These are phyloP conservation scores for Backusella sp. DNA, from an alignment of 192 early-diverging fungal genomes.

Conservation along the genomic window DNA sequence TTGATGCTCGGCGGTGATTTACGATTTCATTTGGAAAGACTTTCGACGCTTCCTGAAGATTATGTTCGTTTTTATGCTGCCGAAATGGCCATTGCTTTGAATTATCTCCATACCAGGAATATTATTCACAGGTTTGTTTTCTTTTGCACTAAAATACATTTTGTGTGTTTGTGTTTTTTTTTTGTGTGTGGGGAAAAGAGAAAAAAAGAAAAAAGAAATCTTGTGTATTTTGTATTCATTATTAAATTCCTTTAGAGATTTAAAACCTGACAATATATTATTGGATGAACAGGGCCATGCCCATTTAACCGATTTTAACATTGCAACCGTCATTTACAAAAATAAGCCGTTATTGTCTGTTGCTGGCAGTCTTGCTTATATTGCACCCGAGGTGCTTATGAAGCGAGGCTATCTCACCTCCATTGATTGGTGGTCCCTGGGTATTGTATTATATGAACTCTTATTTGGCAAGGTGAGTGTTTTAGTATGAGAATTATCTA, in stretches of 20 bases:
- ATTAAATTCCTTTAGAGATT: conserved; percentile 49
- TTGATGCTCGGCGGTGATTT: conserved; percentile 88
- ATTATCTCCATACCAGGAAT: conserved; percentile 75
- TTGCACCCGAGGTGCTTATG: conserved; percentile 78
- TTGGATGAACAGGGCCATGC: conserved; percentile 80
- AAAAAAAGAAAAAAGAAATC: background rate
- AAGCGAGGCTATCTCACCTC: conserved; percentile 52
- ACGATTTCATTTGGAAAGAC: conserved; percentile 71
- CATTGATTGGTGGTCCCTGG: conserved; percentile 80
- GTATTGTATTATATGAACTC: conserved; percentile 77
- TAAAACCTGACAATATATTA: conserved; percentile 93
- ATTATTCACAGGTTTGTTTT: conserved; percentile 73
- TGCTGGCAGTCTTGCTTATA: conserved; percentile 85
- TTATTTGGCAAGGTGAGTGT: conserved; percentile 66
- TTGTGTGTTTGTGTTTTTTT: background rate
- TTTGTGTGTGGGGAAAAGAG: background rate
- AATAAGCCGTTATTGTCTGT: conserved; percentile 69
- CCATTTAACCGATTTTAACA: conserved; percentile 95
- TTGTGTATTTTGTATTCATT: background rate
- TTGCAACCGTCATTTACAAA: conserved; percentile 60
- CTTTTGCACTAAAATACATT: background rate
- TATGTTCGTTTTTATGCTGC: conserved; percentile 80
- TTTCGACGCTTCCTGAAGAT: conserved; percentile 67
- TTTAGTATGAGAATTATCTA: background rate
- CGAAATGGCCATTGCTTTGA: conserved; percentile 74